These are phyloP conservation scores for Yamadazyma sp. DNA, from an alignment of 805 yeast species.

Conservation along the genomic window DNA sequence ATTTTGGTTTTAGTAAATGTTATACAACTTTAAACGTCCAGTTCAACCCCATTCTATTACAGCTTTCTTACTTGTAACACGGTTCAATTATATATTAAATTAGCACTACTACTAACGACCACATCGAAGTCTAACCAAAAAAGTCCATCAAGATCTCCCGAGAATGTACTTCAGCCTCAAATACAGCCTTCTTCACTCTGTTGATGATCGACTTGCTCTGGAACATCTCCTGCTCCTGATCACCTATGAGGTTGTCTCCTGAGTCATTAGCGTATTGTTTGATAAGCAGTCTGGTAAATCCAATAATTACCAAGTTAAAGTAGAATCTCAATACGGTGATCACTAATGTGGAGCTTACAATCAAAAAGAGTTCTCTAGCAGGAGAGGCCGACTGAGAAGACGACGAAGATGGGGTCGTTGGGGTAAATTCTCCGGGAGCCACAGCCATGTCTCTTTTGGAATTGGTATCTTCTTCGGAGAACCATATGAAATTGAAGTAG, in stretches of 20 bases:
- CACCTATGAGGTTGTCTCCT: conserved; percentile 17
- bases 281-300: conserved; percentile 59
- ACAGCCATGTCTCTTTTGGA: conserved; percentile 10
- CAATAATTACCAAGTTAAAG: conserved; percentile 56
- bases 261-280: conserved; percentile 29
- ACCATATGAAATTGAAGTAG: conserved; percentile 78
- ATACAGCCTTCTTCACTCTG: conserved; percentile 21
- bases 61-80: no score
- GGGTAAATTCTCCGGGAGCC: conserved; percentile 5
- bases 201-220: conserved; percentile 22
- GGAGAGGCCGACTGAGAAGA: conserved; percentile 63
- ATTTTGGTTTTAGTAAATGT: no score
- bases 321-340: conserved; percentile 55
- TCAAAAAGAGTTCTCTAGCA: conserved; percentile 53
- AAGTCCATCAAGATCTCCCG: conserved; percentile 26
- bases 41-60: no score
- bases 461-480: conserved; percentile 45
- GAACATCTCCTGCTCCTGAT: conserved; percentile 29
- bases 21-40: no score
- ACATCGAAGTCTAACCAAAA: conserved; percentile 7
- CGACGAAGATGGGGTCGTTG: not conserved
- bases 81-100: no score
- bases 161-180: conserved; percentile 33
- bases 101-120: no score
- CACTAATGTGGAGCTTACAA: conserved; percentile 48